These are phyloP conservation scores for Backusella australiensis DNA, from an alignment of 192 early-diverging fungal genomes.

Conservation along the genomic window DNA sequence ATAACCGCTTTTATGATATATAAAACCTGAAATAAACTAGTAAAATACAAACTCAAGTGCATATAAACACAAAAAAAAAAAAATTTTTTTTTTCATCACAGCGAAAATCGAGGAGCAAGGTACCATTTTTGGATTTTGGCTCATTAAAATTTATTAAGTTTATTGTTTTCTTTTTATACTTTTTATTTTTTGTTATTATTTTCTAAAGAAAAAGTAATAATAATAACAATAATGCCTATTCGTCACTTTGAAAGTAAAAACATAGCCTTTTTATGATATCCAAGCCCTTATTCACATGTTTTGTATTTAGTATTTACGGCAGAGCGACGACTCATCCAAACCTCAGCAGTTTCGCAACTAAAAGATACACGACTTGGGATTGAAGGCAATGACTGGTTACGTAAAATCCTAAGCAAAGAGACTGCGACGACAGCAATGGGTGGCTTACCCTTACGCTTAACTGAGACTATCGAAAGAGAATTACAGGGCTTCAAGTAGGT, in stretches of 20 bases:
- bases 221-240: conserved; percentile 28
- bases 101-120: neutral
- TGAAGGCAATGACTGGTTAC: conserved; percentile 79
- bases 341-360: conserved; percentile 53
- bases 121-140: neutral
- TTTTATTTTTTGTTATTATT: neutral
- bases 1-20: too few relatives aligned
- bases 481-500: conserved; percentile 59
- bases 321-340: conserved; percentile 60
- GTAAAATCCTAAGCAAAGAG: conserved; percentile 63
- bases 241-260: conserved; percentile 37
- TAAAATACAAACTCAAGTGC: too few relatives aligned
- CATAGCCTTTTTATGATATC: neutral
- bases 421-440: conserved; percentile 62
- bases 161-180: neutral
- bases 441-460: conserved; percentile 59
- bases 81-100: neutral
- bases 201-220: neutral
- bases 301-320: conserved; percentile 38
- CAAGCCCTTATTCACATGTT: neutral
- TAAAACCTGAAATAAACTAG: too few relatives aligned
- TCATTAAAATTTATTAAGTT: neutral
- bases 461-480: conserved; percentile 62
- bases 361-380: conserved; percentile 72
- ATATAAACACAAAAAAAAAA: neutral